phyloP scores from a whole-genome alignment of 2,329 filamentous ascomycete species.

The Paecilomyces sp. region DNA sequence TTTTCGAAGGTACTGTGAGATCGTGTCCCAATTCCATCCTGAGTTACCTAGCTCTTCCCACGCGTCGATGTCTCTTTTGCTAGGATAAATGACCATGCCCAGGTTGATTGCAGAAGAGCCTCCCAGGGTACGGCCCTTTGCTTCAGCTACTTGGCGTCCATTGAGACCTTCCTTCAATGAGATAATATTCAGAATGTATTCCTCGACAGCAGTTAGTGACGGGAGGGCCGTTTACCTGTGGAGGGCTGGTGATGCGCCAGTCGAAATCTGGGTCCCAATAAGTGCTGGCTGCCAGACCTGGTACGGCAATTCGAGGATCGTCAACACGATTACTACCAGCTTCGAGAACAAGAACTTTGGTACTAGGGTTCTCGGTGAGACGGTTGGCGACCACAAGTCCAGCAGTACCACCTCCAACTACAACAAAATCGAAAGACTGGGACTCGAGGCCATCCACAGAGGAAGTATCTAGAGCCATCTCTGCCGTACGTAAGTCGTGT shows the following conservation, averaged over 20 bases:
- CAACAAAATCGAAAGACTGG: conserved; percentile 3
- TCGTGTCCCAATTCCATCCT: conserved; percentile 28
- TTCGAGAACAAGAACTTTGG: conserved; percentile 8
- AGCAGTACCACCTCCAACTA: conserved; percentile 8
- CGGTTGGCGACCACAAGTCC: conserved; percentile 6
- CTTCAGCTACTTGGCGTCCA: conserved; percentile 5
- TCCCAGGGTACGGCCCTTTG: conserved; percentile 9
- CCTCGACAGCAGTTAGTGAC: neutral
- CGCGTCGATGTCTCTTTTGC: conserved; percentile 21
- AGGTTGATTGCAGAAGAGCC: conserved; percentile 28
- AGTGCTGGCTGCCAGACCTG: conserved; percentile 3
- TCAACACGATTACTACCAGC: conserved; percentile 6
- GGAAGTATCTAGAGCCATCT: neutral
- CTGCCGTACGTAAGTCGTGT: neutral
- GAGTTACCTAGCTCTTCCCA: conserved; percentile 34
- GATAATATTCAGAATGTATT: neutral
- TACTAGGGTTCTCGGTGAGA: conserved; percentile 5
- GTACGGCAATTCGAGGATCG: conserved; percentile 7
- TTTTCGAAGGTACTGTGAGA: conserved; percentile 29
- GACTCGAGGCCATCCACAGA: neutral
- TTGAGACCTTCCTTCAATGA: conserved; percentile 8
- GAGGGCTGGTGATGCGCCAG: conserved; percentile 6
- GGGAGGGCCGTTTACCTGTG: conserved; percentile 5
- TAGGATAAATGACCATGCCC: conserved; percentile 14
- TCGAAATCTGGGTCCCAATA: conserved; percentile 6